Conservation (phyloP, 2,329 filamentous ascomycete species). For the Graphiopsis chlorocephala region DNA sequence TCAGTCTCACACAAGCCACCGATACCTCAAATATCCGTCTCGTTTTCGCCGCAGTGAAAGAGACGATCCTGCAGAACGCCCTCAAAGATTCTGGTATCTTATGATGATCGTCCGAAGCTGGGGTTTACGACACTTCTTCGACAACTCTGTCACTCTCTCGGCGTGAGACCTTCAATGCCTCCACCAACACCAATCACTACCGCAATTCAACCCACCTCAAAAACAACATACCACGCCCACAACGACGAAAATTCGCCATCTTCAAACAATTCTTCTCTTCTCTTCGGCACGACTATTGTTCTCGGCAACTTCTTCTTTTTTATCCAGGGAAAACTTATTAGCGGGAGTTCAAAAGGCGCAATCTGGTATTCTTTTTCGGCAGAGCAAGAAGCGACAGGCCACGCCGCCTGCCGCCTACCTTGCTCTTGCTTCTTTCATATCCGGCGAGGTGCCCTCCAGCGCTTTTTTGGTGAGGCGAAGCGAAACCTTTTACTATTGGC, state of each 20-base stretch:
- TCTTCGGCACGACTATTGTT: neutral
- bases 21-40: conserved; percentile 98
- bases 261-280: neutral
- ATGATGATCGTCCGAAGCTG: conserved; percentile 26
- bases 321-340: neutral
- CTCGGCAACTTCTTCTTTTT: neutral
- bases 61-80: conserved; percentile 97
- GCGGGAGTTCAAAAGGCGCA: conserved; percentile 7
- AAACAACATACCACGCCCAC: neutral
- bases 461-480: conserved; percentile 24
- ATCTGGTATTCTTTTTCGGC: neutral
- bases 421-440: neutral
- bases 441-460: conserved; percentile 8
- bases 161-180: neutral
- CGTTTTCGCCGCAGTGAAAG: conserved; percentile 96
- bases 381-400: neutral
- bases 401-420: neutral
- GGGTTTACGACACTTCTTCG: neutral
- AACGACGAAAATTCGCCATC: neutral
- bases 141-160: neutral
- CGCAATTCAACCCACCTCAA: neutral
- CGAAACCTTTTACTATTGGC: conserved; percentile 15
- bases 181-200: neutral
- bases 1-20: conserved; percentile 92
- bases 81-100: conserved; percentile 97